Base-by-base conservation (phyloP, 2,329 filamentous ascomycete genomes). In the Talaromyces amestolkiae region DNA sequence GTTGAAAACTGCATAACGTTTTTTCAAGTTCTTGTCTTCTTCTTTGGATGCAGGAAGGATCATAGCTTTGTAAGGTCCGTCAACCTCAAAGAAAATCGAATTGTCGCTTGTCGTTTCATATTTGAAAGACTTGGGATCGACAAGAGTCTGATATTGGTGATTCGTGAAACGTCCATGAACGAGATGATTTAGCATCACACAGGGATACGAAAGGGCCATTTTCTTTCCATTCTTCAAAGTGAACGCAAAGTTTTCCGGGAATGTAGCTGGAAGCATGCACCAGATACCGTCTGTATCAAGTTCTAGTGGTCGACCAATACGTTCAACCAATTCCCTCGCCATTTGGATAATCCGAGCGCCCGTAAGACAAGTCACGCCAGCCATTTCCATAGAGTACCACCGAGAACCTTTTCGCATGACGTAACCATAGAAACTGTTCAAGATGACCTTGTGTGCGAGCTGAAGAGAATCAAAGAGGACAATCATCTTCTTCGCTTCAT, bases 331-430 rank as follows among this genome's bases (percentile, higher is more conserved):
- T 72, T 95, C 90, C 73, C 94, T 88, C 19, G 95, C 96, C 85
- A 99, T 88, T 74, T 99, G 95, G 76, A 99, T 99, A 75, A 99
- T 99, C 49, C 89, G 91, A 37, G 95, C 95, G 68, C 95, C 95
- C 1, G 95, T 99, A 76, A 99, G 82, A 80, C 95, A 99, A 49
- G 95, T 99, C 4, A 99, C 95, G 71, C 95, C 95, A 17, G 96
- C 95, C 95, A 99, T 99, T 76, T 99, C 95, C 86, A 99, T 89
- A 19, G 95, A 99, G 76, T 99, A 99, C 95, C 95, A 99, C 64
- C 95, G 88, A 43, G 95, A 99, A 39, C 95, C 95, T 77, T 99
- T 99, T 81, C 95, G 86, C 95, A 99, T 99, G 76, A 98, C 95
- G 75, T 99, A 99, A 69, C 95, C 95, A 72, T 99, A 99, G 82